Evolutionary conservation across 192 early-diverging fungal genomes (phyloP).

Genomic region (Mortierella hygrophila): DNA sequence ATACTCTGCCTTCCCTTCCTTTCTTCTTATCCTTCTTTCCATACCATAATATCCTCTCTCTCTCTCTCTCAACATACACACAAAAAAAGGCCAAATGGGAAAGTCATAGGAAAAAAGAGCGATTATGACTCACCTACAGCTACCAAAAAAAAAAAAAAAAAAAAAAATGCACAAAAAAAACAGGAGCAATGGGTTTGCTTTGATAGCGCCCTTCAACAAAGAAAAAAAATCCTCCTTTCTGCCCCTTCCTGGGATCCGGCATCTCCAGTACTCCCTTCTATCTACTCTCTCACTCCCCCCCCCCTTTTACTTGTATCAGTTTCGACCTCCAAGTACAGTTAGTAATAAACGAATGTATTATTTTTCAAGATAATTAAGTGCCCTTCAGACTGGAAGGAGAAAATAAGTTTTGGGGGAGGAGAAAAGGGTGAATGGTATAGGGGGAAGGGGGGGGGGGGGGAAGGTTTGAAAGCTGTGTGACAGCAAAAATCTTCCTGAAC

Average conservation of each 20-base stretch:
- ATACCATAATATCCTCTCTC: background rate
- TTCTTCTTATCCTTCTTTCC: background rate
- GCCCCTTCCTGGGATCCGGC: background rate
- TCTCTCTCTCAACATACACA: background rate
- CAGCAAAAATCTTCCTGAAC: background rate
- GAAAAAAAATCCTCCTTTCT: background rate
- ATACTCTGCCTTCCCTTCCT: background rate
- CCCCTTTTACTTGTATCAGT: background rate
- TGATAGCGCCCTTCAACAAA: conserved; percentile 7
- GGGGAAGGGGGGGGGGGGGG: no score
- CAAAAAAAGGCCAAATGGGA: background rate
- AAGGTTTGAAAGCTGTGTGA: background rate
- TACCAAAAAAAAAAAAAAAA: background rate
- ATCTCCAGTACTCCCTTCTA: background rate
- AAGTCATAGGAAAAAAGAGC: background rate
- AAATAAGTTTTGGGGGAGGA: background rate
- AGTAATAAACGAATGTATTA: background rate
- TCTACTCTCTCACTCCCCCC: background rate
- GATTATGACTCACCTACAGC: background rate
- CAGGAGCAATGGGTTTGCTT: conserved; percentile 1
- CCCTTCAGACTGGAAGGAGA: background rate
- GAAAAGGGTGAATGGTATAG: background rate
- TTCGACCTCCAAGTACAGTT: background rate
- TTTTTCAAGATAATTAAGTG: background rate
- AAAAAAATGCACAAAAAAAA: background rate